Conservation (phyloP, 371 early-diverging fungal genomes). For the Apophysomyces trapeziformis region DNA sequence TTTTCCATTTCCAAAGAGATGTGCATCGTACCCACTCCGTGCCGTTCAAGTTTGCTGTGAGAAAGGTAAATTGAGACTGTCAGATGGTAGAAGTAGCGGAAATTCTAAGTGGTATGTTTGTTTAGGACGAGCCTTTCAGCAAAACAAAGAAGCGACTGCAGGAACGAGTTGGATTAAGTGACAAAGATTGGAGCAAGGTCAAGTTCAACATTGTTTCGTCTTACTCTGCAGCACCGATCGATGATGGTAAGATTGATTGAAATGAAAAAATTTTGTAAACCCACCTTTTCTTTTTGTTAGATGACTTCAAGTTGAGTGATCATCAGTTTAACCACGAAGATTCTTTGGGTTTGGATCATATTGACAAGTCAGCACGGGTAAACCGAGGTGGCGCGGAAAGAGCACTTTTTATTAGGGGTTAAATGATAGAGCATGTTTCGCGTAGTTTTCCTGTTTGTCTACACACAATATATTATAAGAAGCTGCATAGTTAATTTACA, state of each 20-base stretch:
- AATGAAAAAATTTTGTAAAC: slow-evolving; percentile 11
- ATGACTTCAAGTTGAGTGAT: slow-evolving; percentile 58
- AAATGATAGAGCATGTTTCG: slow-evolving; percentile 16
- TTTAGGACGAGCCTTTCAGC: slow-evolving; percentile 67
- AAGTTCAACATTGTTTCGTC: slow-evolving; percentile 59
- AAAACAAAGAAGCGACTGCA: slow-evolving; percentile 78
- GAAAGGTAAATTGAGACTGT: slow-evolving; percentile 42
- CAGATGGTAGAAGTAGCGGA: background rate
- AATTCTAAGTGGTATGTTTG: slow-evolving; percentile 4
- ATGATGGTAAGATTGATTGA: slow-evolving; percentile 43
- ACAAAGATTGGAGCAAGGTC: slow-evolving; percentile 88
- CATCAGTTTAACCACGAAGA: slow-evolving; percentile 47
- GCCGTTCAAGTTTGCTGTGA: slow-evolving; percentile 79
- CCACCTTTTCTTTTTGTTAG: slow-evolving; percentile 32
- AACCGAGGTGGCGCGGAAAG: slow-evolving; percentile 49
- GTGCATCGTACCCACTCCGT: slow-evolving; percentile 73
- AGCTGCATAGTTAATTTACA: no score
- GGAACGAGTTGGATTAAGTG: slow-evolving; percentile 73
- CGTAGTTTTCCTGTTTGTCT: background rate
- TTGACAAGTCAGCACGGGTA: slow-evolving; percentile 60
- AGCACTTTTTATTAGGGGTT: slow-evolving; percentile 59
- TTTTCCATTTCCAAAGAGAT: slow-evolving; percentile 80
- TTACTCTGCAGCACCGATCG: slow-evolving; percentile 41
- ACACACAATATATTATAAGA: no score
- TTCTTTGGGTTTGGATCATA: slow-evolving; percentile 73